Conservation (phyloP, 2,329 filamentous ascomycete genomes). For the Macroventuria anomochaeta region DNA sequence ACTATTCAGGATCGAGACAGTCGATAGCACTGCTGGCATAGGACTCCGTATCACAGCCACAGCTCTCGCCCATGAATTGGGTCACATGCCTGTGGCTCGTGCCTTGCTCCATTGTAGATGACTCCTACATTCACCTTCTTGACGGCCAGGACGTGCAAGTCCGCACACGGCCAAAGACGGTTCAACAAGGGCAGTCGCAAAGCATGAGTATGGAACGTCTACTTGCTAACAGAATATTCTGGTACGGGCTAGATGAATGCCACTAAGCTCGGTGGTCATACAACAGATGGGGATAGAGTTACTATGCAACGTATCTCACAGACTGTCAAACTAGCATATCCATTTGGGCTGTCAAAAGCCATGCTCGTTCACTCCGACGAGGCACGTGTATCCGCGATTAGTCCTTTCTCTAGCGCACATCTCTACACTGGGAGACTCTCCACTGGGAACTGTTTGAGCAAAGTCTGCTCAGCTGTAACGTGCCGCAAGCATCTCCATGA, state of each 20-base stretch:
- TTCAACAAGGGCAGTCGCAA: background rate
- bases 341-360: background rate
- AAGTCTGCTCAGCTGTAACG: slow-evolving; percentile 20
- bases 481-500: slow-evolving; percentile 14
- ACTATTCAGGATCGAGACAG: slow-evolving; percentile 1
- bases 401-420: background rate
- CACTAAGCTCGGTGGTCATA: background rate
- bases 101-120: slow-evolving; percentile 10
- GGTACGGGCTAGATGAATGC: background rate
- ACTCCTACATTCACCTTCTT: slow-evolving; percentile 25
- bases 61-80: slow-evolving; percentile 14
- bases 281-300: background rate
- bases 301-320: background rate
- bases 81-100: slow-evolving; percentile 32
- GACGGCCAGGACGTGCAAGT: slow-evolving; percentile 28
- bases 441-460: slow-evolving; percentile 18
- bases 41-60: slow-evolving; percentile 26
- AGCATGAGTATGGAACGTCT: background rate
- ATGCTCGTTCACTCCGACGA: background rate
- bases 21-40: slow-evolving; percentile 3
- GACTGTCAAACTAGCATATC: background rate
- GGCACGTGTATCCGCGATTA: background rate
- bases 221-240: background rate
- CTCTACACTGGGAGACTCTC: slow-evolving; percentile 1
- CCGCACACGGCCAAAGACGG: slow-evolving; percentile 5